A percentile compares a stretch with the other conserved stretches of the same genome.
Evolutionary conservation across 768 basidiomycete genomes (phyloP).

Genomic region (Phylloporus arenicola): DNA sequence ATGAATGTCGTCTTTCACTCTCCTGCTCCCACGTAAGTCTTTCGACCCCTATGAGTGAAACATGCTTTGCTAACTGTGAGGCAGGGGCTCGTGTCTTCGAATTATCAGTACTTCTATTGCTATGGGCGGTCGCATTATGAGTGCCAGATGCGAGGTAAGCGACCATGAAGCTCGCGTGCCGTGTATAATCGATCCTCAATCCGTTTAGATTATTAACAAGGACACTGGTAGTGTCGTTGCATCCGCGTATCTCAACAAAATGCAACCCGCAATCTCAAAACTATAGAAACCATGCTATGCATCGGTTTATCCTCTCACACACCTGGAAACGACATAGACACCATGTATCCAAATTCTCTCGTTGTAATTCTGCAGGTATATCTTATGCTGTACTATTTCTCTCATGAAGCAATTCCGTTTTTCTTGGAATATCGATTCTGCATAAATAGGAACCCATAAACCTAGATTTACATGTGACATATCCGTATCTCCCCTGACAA

Average conservation of each 20-base stretch:
- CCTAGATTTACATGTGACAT: not conserved
- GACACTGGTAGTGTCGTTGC: conserved; percentile 54
- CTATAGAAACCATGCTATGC: conserved; percentile 29
- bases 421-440: not conserved
- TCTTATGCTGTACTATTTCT: conserved; percentile 19
- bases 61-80: conserved; percentile 1
- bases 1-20: conserved; percentile 68
- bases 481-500: not conserved
- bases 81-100: conserved; percentile 52
- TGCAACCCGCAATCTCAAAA: conserved; percentile 56
- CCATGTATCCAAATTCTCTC: conserved; percentile 19
- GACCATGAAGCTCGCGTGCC: not conserved
- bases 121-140: conserved; percentile 66
- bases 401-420: conserved; percentile 4
- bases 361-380: conserved; percentile 17
- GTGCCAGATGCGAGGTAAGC: conserved; percentile 63
- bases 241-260: conserved; percentile 66
- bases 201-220: conserved; percentile 52
- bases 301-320: conserved; percentile 3
- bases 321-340: conserved; percentile 16
- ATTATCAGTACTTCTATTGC: conserved; percentile 63
- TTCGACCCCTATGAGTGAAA: not conserved
- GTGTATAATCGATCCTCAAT: conserved; percentile 1
- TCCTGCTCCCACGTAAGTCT: conserved; percentile 55
- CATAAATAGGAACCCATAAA: not conserved